Percentiles rank a stretch among this genome's conserved stretches.
Conservation (phyloP, 345 rosid genomes). For the Eucalyptus leucophloia region DNA sequence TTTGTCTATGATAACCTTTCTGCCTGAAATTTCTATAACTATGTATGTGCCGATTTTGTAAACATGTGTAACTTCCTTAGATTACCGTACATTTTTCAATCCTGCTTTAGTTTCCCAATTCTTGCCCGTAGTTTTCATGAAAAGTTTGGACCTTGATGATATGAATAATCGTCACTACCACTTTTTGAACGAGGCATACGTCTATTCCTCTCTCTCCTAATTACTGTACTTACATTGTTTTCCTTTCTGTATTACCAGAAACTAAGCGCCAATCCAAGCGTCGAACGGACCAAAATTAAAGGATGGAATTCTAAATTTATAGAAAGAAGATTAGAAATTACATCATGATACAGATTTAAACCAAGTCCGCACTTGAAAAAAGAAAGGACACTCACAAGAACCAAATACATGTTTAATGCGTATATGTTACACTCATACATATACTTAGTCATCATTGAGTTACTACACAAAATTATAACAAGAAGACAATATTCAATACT, state of each 20-base stretch:
- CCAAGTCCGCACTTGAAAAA: background rate
- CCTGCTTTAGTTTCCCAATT: background rate
- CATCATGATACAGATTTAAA: background rate
- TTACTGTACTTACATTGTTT: background rate
- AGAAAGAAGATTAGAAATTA: background rate
- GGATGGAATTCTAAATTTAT: too few species aligned
- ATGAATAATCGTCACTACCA: background rate
- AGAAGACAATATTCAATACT: background rate
- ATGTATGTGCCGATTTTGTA: background rate
- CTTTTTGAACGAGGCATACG: background rate
- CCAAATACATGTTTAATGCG: background rate
- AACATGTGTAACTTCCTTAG: background rate
- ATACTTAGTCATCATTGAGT: too few species aligned
- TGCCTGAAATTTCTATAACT: background rate
- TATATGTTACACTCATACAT: background rate
- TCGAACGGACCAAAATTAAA: background rate
- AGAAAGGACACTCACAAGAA: background rate
- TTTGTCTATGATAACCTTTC: background rate
- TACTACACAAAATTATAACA: too few species aligned
- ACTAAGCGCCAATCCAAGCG: background rate
- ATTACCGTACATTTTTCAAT: background rate
- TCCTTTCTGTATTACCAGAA: background rate
- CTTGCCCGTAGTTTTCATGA: background rate
- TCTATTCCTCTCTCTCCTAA: background rate
- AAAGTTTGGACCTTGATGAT: background rate